Base-by-base conservation (phyloP, 805 yeast species). In the Nakazawaea ernobii region DNA sequence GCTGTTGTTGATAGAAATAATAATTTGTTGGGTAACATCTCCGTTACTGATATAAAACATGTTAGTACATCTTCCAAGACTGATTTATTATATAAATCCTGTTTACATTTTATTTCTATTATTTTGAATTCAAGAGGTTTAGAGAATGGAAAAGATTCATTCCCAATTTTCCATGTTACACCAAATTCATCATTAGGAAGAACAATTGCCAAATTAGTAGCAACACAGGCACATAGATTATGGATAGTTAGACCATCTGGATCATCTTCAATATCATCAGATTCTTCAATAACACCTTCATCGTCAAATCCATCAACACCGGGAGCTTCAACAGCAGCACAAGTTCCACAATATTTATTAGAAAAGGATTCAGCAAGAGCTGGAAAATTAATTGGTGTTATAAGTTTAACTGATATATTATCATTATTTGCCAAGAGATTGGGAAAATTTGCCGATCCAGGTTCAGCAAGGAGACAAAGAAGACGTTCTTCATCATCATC, bases 141-240 rank as follows among this genome's bases (percentile, higher is more conserved):
- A 30, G 95, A 85, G 59, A 91, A 90, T 60, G 97, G 97, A 45
- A 90, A 91, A 65, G 99, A 92, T 69, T 89, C 95, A 37, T 92
- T 85, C 73, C 99, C 99, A 14, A 92, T 94, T 36, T 92, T 92
- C 75, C 96, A 92, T 63, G 97, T 92, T 26, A 84, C 87, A 52
- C 79, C 80, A 51, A 75, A 77, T 36, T 80, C 95, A 8, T 82
- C 94, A 0, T 73, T 94, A 43, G 95, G 89, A 32, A 78, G 96
- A 63, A 89, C 95, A 8, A 77, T 94, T 59, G 98, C 98, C 32
- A 92, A 94, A 63, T 71, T 92, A 55, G 98, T 92, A 11, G 98
- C 99, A 6, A 92, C 99, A 1, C 84, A 84, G 63, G 80, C 96
- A 2, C 99, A 92, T 67, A 77, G 99, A 62, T 68, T 86, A 48